These are phyloP conservation scores for Neophaeococcomyces aloes DNA, from an alignment of 2,329 filamentous ascomycete species.

Conservation along the genomic window DNA sequence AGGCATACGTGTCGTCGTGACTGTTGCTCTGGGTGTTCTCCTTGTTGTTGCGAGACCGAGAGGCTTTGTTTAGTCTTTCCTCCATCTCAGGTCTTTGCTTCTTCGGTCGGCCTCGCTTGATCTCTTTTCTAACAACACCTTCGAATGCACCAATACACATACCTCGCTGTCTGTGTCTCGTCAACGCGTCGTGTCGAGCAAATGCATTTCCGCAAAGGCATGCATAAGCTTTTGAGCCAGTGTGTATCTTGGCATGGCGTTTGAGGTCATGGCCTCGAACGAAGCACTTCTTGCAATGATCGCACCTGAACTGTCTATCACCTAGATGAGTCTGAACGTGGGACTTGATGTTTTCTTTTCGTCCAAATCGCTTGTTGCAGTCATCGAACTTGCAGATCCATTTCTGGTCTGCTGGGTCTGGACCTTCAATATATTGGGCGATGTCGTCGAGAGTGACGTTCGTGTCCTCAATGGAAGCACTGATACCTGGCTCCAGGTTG, in stretches of 20 bases:
- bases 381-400: conserved; percentile 67
- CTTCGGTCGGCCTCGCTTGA: conserved; percentile 56
- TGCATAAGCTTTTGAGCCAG: conserved; percentile 86
- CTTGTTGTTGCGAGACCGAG: conserved; percentile 35
- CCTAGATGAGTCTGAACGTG: conserved; percentile 97
- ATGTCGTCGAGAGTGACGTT: conserved; percentile 83
- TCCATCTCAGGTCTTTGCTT: conserved; percentile 52
- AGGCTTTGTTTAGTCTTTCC: conserved; percentile 47
- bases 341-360: conserved; percentile 93
- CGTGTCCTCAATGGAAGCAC: conserved; percentile 60
- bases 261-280: conserved; percentile 96
- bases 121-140: conserved; percentile 57
- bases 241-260: conserved; percentile 94
- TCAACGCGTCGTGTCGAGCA: conserved; percentile 87
- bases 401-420: conserved; percentile 62
- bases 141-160: conserved; percentile 96
- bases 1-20: conserved; percentile 27
- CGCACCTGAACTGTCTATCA: conserved; percentile 89
- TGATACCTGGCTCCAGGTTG: conserved; percentile 45
- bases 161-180: conserved; percentile 83
- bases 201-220: conserved; percentile 93
- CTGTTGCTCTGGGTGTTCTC: conserved; percentile 24
- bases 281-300: conserved; percentile 88
- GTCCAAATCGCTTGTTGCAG: conserved; percentile 84
- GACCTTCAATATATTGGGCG: conserved; percentile 60